phyloP scores from a whole-genome alignment of 2,329 filamentous ascomycete species.

The Fusarium sp. region DNA sequence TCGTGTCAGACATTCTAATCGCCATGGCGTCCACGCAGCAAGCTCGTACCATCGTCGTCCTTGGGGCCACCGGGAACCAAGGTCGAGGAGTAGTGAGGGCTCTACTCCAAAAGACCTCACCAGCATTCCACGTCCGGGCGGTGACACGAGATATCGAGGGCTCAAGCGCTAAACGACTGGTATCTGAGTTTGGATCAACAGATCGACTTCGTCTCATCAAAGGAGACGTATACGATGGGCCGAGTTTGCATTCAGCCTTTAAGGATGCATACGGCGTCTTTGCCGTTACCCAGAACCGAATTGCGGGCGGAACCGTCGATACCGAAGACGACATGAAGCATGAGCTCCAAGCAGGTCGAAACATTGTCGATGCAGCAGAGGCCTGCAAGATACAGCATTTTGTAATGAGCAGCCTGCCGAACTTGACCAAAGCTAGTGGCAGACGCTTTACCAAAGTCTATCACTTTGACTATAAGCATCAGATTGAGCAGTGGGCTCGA shows the following conservation, averaged over 20 bases:
- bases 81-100: neutral
- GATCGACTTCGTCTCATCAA: neutral
- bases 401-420: conserved; percentile 28
- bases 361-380: conserved; percentile 24
- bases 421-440: conserved; percentile 6
- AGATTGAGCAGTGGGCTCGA: conserved; percentile 18
- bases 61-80: conserved; percentile 20
- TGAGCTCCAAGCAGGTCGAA: conserved; percentile 24
- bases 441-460: conserved; percentile 16
- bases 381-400: conserved; percentile 22
- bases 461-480: conserved; percentile 27
- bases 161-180: neutral
- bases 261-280: conserved; percentile 23
- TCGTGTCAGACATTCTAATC: neutral
- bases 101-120: neutral
- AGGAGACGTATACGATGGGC: conserved; percentile 15
- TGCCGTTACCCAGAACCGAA: conserved; percentile 17
- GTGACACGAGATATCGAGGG: neutral
- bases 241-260: conserved; percentile 9
- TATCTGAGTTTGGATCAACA: neutral
- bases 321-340: conserved; percentile 22
- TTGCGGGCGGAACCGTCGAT: conserved; percentile 8
- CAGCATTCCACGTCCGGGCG: neutral
- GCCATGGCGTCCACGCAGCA: neutral
- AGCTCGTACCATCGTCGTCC: conserved; percentile 9